A percentile compares a stretch with the other conserved stretches of the same genome.
Conservation (phyloP, 2,329 filamentous ascomycete species). For the Ophiostoma piceae region DNA sequence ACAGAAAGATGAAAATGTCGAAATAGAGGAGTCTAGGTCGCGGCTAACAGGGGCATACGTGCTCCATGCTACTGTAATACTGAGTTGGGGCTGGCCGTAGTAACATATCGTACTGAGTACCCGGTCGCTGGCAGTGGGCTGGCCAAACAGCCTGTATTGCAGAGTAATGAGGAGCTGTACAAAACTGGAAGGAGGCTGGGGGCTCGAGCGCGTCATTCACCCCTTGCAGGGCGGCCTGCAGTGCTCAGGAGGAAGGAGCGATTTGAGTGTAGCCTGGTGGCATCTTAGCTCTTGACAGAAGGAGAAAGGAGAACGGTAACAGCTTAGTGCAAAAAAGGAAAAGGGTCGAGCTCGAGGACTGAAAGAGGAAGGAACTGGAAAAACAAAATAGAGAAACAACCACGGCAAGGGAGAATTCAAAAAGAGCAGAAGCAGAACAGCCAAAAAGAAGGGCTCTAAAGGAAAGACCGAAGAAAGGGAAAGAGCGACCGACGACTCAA, state of each 20-base stretch:
- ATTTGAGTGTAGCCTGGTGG: background rate
- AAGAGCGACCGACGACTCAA: background rate
- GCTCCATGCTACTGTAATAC: conserved; percentile 12
- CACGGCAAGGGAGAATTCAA: background rate
- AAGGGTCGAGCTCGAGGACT: background rate
- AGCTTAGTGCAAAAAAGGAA: background rate
- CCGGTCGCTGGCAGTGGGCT: background rate
- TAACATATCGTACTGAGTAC: background rate
- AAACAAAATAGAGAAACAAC: background rate
- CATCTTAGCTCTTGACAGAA: too few relatives aligned
- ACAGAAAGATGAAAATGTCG: background rate
- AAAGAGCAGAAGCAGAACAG: background rate
- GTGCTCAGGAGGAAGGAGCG: conserved; percentile 15
- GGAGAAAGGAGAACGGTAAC: background rate
- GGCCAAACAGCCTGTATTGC: background rate
- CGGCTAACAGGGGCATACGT: conserved; percentile 9
- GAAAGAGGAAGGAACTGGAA: conserved; percentile 5
- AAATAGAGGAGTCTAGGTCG: background rate
- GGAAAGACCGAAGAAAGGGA: background rate
- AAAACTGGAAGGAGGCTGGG: conserved; percentile 5
- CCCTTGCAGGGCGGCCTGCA: conserved; percentile 19
- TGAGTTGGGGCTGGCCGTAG: background rate
- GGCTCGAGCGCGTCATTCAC: conserved; percentile 26
- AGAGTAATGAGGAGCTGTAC: background rate
- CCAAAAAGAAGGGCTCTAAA: background rate